Conservation (phyloP, 75 land plant species). For the Selaginella moellendorffii region DNA sequence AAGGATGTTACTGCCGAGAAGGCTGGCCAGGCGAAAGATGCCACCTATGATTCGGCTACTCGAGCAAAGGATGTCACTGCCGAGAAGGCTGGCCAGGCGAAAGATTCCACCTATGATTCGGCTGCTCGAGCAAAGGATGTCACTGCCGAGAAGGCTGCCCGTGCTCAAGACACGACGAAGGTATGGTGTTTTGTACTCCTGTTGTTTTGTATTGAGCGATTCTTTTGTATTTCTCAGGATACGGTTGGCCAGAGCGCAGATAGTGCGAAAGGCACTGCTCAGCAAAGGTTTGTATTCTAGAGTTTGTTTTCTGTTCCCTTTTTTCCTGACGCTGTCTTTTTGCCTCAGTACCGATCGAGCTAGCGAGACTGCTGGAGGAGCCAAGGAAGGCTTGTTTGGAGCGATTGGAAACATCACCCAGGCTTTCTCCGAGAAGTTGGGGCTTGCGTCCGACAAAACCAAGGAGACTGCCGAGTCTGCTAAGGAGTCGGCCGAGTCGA, state of each 20-base stretch:
- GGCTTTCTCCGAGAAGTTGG: conserved; percentile 27
- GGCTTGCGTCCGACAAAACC: conserved; percentile 15
- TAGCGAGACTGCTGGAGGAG: conserved; percentile 14
- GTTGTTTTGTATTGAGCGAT: too few relatives aligned
- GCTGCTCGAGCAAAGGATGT: conserved; percentile 7
- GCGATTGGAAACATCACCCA: conserved; percentile 18
- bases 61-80: conserved; percentile 19
- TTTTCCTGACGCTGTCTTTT: too few relatives aligned
- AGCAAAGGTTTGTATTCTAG: too few relatives aligned
- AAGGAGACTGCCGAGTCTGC: conserved; percentile 5
- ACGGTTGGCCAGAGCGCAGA: too few relatives aligned
- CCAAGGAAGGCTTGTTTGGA: conserved; percentile 22
- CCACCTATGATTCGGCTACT: conserved; percentile 14
- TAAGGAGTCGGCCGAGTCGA: neutral
- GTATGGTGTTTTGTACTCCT: too few relatives aligned
- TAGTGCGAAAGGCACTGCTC: too few relatives aligned
- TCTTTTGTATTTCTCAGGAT: too few relatives aligned
- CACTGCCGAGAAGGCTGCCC: conserved; percentile 19
- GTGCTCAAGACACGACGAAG: too few relatives aligned
- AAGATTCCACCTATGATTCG: conserved; percentile 17
- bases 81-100: conserved; percentile 10
- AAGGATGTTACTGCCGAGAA: conserved; percentile 17
- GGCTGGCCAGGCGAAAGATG: conserved; percentile 17
- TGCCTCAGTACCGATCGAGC: too few relatives aligned
- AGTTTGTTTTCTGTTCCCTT: too few relatives aligned